Percentiles rank a stretch among this genome's conserved stretches.
Conservation (phyloP, 371 early-diverging fungal species). For the Mucor circinelloides region DNA sequence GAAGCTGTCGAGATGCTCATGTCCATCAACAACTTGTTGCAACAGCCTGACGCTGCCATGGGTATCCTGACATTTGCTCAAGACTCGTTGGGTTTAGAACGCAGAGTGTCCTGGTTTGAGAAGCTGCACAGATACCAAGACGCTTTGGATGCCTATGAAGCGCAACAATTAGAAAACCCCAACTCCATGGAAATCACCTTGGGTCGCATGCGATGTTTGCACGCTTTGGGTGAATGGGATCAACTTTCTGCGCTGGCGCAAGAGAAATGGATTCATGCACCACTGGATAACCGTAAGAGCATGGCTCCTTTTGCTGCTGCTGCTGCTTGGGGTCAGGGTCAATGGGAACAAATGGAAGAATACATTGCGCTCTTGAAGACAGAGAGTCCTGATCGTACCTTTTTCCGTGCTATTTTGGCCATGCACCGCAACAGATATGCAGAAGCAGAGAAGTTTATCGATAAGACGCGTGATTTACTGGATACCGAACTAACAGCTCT, state of each 20-base stretch:
- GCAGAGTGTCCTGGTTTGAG: slow-evolving; percentile 94
- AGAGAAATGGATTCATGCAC: slow-evolving; percentile 78
- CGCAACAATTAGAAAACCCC: slow-evolving; percentile 80
- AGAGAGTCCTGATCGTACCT: slow-evolving; percentile 71
- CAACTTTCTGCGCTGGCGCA: slow-evolving; percentile 79
- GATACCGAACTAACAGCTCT: slow-evolving; percentile 90
- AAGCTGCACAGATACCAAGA: slow-evolving; percentile 96
- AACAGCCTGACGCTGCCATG: slow-evolving; percentile 96
- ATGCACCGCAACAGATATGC: slow-evolving; percentile 82
- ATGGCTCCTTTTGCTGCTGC: slow-evolving; percentile 91
- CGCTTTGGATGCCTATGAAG: slow-evolving; percentile 87
- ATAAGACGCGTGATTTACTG: slow-evolving; percentile 83
- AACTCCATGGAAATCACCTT: slow-evolving; percentile 72
- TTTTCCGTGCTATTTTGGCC: slow-evolving; percentile 87
- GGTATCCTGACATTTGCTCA: slow-evolving; percentile 94
- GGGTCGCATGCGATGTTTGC: slow-evolving; percentile 93
- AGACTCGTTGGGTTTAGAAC: slow-evolving; percentile 81
- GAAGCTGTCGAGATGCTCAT: slow-evolving; percentile 93
- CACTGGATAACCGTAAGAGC: slow-evolving; percentile 54
- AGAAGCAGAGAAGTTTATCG: slow-evolving; percentile 78
- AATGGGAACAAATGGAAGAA: slow-evolving; percentile 92
- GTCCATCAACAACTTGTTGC: slow-evolving; percentile 92
- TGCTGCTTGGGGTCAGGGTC: slow-evolving; percentile 94
- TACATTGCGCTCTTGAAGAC: slow-evolving; percentile 84
- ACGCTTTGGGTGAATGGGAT: slow-evolving; percentile 95